Percentiles rank a stretch among this genome's conserved stretches.
Conservation (phyloP, 208 protist species). For the Leishmania major region DNA sequence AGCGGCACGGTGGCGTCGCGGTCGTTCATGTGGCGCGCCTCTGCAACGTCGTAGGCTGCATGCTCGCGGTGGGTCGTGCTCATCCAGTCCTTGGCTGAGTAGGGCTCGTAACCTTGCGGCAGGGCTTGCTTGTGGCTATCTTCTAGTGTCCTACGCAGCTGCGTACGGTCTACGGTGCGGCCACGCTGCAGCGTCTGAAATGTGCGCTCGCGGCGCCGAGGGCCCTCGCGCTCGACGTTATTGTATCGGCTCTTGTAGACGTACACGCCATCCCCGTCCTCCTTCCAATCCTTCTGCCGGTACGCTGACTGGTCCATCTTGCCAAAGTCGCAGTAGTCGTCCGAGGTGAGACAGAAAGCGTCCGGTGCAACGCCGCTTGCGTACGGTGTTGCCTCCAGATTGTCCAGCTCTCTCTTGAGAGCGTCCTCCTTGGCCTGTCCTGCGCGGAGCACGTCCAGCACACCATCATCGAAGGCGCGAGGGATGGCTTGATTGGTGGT, state of each 20-base stretch:
- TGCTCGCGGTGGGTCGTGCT: conserved; percentile 88
- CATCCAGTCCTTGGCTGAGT: conserved; percentile 77
- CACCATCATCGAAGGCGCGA: conserved; percentile 63
- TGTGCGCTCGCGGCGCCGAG: conserved; percentile 63
- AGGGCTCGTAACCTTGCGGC: conserved; percentile 69
- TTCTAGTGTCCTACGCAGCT: conserved; percentile 53
- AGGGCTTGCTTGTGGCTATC: conserved; percentile 44
- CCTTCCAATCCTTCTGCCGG: conserved; percentile 51
- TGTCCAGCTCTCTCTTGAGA: conserved; percentile 33
- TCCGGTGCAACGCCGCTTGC: conserved; percentile 39
- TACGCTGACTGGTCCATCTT: conserved; percentile 77
- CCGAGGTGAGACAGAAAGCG: conserved; percentile 78
- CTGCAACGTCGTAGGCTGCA: conserved; percentile 67
- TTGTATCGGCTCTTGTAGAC: conserved; percentile 91
- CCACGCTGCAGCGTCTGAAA: conserved; percentile 52
- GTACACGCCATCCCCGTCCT: conserved; percentile 34
- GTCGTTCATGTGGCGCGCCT: conserved; percentile 57
- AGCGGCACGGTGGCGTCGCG: conserved; percentile 66
- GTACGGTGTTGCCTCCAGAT: conserved; percentile 62
- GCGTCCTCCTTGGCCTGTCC: conserved; percentile 53
- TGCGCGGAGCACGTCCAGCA: conserved; percentile 55
- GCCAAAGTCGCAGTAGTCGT: conserved; percentile 88
- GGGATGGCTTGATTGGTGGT: conserved; percentile 70
- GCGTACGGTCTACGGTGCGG: conserved; percentile 49
- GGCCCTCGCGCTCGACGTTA: conserved; percentile 81